Conservation (phyloP, 768 basidiomycete species). For the Mrakia gelida region DNA sequence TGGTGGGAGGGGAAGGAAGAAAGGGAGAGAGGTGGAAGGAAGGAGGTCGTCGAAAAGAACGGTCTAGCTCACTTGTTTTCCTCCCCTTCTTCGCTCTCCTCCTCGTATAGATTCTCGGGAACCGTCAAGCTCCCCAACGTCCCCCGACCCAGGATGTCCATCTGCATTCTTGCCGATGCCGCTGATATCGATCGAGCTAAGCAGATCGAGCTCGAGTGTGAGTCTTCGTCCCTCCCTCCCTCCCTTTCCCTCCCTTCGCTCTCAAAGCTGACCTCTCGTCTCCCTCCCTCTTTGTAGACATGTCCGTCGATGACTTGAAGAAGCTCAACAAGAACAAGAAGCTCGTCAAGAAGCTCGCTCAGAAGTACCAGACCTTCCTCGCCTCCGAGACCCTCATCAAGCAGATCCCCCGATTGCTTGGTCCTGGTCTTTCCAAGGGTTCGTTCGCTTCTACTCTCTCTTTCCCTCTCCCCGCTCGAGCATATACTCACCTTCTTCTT, state of each 20-base stretch:
- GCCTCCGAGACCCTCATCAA: slow-evolving; percentile 97
- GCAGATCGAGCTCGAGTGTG: slow-evolving; percentile 76
- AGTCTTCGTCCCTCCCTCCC: slow-evolving; percentile 31
- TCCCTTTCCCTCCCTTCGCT: background rate
- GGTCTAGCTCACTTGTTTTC: background rate
- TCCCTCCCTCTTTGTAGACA: slow-evolving; percentile 50
- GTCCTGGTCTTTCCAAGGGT: slow-evolving; percentile 99
- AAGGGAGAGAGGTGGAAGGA: background rate
- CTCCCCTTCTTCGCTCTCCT: too few relatives aligned
- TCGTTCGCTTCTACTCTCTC: slow-evolving; percentile 35
- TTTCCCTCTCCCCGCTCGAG: background rate
- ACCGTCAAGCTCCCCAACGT: slow-evolving; percentile 96
- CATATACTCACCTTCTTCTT: background rate
- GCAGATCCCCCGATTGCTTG: slow-evolving; percentile 99
- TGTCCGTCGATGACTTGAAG: slow-evolving; percentile 99
- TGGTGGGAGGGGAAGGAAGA: background rate
- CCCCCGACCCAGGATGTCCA: slow-evolving; percentile 97
- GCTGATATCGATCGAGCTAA: slow-evolving; percentile 98
- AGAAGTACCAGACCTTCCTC: slow-evolving; percentile 99
- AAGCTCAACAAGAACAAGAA: slow-evolving; percentile 99
- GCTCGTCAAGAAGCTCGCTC: slow-evolving; percentile 99
- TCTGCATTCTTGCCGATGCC: slow-evolving; percentile 99
- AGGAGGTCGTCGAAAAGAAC: background rate
- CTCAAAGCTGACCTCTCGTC: background rate
- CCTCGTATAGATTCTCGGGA: slow-evolving; percentile 71